These are phyloP conservation scores for Phytophthora fragariaefolia DNA, from an alignment of 352 stramenopile species.

Conservation along the genomic window DNA sequence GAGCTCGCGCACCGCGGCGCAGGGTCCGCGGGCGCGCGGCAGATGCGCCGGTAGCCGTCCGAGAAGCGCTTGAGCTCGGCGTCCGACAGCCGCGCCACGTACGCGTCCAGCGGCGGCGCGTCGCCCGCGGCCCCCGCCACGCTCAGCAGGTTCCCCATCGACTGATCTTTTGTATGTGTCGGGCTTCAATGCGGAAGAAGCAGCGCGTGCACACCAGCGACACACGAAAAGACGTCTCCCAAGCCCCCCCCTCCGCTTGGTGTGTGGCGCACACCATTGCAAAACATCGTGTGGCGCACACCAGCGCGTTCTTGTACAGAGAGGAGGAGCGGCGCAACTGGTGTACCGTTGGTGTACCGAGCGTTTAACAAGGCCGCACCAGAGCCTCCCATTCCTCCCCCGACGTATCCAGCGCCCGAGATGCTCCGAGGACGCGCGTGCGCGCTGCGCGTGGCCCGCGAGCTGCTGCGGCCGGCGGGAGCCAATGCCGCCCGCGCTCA, in stretches of 20 bases:
- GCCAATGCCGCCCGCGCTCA: too few relatives aligned
- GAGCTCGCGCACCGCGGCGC: constrained; percentile 22
- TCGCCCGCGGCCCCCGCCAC: constrained; percentile 40
- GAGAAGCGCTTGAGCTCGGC: constrained; percentile 71
- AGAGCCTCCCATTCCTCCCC: constrained; percentile 36
- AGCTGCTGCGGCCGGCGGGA: constrained; percentile 20
- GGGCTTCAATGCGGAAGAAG: constrained; percentile 33
- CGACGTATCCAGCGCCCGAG: too few relatives aligned
- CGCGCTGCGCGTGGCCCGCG: constrained; percentile 24
- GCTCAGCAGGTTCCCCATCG: constrained; percentile 79
- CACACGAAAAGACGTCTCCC: not conserved
- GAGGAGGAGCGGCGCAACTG: too few relatives aligned
- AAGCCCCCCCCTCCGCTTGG: not conserved
- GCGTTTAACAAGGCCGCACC: not conserved
- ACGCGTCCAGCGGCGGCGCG: constrained; percentile 38
- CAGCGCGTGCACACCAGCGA: not conserved
- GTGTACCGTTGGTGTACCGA: constrained; percentile 10
- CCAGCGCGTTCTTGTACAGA: too few relatives aligned
- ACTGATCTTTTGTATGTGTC: constrained; percentile 30
- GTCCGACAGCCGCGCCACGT: constrained; percentile 63
- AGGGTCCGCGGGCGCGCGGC: too few relatives aligned
- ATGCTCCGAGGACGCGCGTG: constrained; percentile 17
- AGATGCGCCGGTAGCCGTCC: constrained; percentile 78
- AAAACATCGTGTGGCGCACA: too few relatives aligned
- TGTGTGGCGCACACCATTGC: too few relatives aligned